Percentiles rank a stretch among this genome's conserved stretches.
Conservation (phyloP, 2,329 filamentous ascomycete genomes). For the Rosellinia necatrix region DNA sequence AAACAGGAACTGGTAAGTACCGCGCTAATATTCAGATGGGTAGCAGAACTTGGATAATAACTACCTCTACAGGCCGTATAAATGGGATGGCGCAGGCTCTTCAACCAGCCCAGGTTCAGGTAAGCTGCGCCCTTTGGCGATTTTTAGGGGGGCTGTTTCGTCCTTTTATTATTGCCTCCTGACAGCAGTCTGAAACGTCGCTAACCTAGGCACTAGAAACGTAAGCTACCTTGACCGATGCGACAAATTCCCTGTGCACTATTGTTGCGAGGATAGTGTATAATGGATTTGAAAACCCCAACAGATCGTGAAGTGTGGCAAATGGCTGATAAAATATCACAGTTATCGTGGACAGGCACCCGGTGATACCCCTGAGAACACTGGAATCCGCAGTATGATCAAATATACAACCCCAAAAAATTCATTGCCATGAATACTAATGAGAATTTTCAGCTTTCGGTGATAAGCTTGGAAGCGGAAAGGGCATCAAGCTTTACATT, state of each 20-base stretch:
- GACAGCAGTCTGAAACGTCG: background rate
- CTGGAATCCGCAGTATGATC: constrained; percentile 43
- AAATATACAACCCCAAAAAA: constrained; percentile 1
- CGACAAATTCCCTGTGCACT: background rate
- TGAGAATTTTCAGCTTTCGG: constrained; percentile 48
- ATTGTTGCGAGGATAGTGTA: background rate
- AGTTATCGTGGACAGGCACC: constrained; percentile 48
- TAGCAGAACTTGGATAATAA: no score
- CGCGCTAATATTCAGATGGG: no score
- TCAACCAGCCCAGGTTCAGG: constrained; percentile 53
- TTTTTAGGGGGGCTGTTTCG: background rate
- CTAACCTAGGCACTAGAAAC: constrained; percentile 32
- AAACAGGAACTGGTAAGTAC: constrained; percentile 62
- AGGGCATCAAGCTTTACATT: constrained; percentile 38
- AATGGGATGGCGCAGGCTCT: constrained; percentile 49
- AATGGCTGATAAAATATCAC: constrained; percentile 31
- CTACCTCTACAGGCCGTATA: constrained; percentile 49
- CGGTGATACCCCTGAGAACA: constrained; percentile 55
- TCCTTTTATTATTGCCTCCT: background rate
- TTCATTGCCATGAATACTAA: constrained; percentile 13
- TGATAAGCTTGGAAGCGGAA: constrained; percentile 46
- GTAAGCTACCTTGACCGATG: constrained; percentile 25
- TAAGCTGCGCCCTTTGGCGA: constrained; percentile 9
- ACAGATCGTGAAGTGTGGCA: background rate
- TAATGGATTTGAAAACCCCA: background rate